phyloP scores from a whole-genome alignment of 441 rosid genomes.

The Adansonia grandidieri region DNA sequence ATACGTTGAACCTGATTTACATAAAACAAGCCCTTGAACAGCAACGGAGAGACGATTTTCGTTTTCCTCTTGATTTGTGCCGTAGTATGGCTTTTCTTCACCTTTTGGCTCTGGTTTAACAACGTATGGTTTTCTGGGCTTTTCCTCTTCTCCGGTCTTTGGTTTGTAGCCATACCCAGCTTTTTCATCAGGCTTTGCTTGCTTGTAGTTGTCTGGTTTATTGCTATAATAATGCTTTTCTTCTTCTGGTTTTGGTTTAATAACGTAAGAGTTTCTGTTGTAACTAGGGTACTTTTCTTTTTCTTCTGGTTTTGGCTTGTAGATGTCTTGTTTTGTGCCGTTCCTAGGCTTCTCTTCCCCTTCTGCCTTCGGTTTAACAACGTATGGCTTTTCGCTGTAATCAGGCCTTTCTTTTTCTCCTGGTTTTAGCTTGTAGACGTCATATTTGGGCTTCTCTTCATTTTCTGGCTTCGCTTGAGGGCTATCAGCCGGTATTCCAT shows the following conservation, averaged over 20 bases:
- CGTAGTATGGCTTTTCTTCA: neutral
- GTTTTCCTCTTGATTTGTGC: neutral
- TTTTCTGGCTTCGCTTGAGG: conserved; percentile 3
- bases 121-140: neutral
- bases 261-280: neutral
- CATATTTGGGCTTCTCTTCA: neutral
- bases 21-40: conserved; percentile 40
- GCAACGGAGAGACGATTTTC: conserved; percentile 19
- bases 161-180: neutral
- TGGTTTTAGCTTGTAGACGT: neutral
- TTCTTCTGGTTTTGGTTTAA: neutral
- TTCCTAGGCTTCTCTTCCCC: neutral
- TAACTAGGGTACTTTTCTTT: neutral
- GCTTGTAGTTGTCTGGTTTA: neutral
- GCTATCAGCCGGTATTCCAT: conserved; percentile 6
- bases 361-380: neutral
- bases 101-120: neutral
- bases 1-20: conserved; percentile 1
- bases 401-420: neutral
- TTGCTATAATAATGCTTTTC: neutral
- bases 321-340: neutral
- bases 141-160: neutral
- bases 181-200: neutral
- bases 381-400: neutral
- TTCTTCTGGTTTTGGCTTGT: neutral